Conservation (phyloP, 805 yeast species). For the Hanseniaspora thailandica region DNA sequence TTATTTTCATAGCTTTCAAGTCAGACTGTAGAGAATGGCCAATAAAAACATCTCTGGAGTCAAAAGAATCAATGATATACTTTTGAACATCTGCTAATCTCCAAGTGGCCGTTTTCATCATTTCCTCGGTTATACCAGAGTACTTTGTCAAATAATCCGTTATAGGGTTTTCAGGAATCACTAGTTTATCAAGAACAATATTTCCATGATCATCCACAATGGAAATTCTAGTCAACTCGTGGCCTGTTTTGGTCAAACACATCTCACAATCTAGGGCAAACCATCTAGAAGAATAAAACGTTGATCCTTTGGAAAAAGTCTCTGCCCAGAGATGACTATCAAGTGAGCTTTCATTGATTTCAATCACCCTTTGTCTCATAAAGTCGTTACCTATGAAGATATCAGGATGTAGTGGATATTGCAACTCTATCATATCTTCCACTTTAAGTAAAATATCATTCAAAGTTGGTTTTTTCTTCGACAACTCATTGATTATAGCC, state of each 20-base stretch:
- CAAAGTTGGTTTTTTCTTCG: conserved; percentile 32
- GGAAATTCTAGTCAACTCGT: conserved; percentile 67
- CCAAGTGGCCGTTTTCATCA: conserved; percentile 49
- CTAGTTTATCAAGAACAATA: conserved; percentile 58
- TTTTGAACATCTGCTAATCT: conserved; percentile 57
- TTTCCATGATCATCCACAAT: conserved; percentile 51
- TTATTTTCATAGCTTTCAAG: conserved; percentile 52
- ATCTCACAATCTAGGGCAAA: conserved; percentile 91
- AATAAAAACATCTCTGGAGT: conserved; percentile 54
- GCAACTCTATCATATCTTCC: conserved; percentile 38
- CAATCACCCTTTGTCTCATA: conserved; percentile 15
- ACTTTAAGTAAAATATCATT: conserved; percentile 42
- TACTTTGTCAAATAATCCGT: conserved; percentile 70
- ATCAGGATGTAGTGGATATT: conserved; percentile 51
- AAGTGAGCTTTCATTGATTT: conserved; percentile 14
- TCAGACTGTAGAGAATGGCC: conserved; percentile 91
- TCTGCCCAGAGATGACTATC: conserved; percentile 15
- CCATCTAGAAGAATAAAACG: conserved; percentile 48
- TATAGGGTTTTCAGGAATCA: conserved; percentile 64
- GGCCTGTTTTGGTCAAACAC: conserved; percentile 54
- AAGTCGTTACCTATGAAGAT: conserved; percentile 19
- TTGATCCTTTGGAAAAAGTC: conserved; percentile 24
- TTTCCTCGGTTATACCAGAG: conserved; percentile 76
- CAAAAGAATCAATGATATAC: conserved; percentile 37
- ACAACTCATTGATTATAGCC: conserved; percentile 26